Percentiles rank a stretch among this genome's conserved stretches.
Conservation (phyloP, 164 flowering plant genomes). For the Nymphaea thermarum region DNA sequence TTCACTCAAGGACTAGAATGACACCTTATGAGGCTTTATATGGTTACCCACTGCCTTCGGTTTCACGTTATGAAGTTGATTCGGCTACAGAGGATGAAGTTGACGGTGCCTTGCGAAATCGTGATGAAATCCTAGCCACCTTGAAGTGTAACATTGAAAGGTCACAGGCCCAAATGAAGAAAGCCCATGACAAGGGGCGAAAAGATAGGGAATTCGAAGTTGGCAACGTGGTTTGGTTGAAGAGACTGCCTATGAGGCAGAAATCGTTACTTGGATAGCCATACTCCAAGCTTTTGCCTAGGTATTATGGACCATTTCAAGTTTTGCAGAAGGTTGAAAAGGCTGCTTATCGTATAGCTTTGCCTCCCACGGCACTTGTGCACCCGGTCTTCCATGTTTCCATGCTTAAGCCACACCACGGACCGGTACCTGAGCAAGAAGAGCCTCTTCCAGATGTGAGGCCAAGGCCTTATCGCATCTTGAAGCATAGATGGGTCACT, state of each 20-base stretch:
- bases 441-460: no score
- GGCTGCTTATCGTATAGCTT: not conserved
- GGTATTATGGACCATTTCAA: not conserved
- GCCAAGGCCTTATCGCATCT: no score
- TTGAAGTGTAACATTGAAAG: not conserved
- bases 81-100: not conserved
- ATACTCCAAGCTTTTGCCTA: no score
- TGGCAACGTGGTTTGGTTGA: not conserved
- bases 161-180: not conserved
- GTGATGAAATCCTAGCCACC: not conserved
- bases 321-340: not conserved
- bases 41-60: not conserved
- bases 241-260: not conserved
- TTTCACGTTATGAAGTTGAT: not conserved
- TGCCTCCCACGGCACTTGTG: not conserved
- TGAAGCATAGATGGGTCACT: no score
- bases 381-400: no score
- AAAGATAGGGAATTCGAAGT: not conserved
- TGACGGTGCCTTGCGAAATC: not conserved
- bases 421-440: no score
- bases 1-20: not conserved
- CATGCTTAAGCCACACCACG: no score
- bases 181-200: not conserved
- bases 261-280: not conserved
- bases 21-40: not conserved